Percentiles rank a stretch among this genome's conserved stretches.
phyloP scores from a whole-genome alignment of 2,329 filamentous ascomycete genomes.

The Domatiomyces catenatus region DNA sequence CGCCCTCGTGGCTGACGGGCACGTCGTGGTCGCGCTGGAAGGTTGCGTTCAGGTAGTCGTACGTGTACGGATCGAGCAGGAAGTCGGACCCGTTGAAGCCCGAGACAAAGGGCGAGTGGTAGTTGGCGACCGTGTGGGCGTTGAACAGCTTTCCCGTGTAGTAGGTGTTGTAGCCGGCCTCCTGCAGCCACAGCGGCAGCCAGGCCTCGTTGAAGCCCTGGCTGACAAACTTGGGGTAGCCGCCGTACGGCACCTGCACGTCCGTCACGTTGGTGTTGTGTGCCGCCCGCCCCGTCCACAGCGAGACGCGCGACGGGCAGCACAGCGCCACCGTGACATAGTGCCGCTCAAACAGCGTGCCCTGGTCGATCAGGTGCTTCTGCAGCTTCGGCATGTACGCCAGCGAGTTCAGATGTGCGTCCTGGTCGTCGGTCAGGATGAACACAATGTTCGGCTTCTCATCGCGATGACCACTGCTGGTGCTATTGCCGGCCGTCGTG shows the following conservation, averaged over 20 bases:
- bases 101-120: constrained; percentile 25
- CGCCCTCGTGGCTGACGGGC: constrained; percentile 40
- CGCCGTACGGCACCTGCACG: constrained; percentile 28
- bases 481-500: too few species aligned
- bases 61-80: constrained; percentile 38
- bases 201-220: constrained; percentile 37
- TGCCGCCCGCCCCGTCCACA: constrained; percentile 50
- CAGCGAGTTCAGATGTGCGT: constrained; percentile 44
- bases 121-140: constrained; percentile 34
- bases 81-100: constrained; percentile 30
- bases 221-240: constrained; percentile 37
- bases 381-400: constrained; percentile 44
- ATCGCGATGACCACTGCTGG: neutral
- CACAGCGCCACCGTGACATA: constrained; percentile 53
- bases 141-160: constrained; percentile 43
- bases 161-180: constrained; percentile 38
- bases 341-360: constrained; percentile 45
- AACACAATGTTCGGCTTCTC: constrained; percentile 44
- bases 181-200: constrained; percentile 37
- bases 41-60: constrained; percentile 50
- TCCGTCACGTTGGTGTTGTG: constrained; percentile 59
- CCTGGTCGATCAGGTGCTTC: constrained; percentile 41
- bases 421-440: constrained; percentile 54
- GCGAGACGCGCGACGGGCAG: constrained; percentile 49
- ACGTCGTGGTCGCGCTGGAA: constrained; percentile 45